A percentile compares a stretch with the other conserved stretches of the same genome.
Evolutionary conservation across 805 yeast species (phyloP).

Genomic region (Millerago galiae): DNA sequence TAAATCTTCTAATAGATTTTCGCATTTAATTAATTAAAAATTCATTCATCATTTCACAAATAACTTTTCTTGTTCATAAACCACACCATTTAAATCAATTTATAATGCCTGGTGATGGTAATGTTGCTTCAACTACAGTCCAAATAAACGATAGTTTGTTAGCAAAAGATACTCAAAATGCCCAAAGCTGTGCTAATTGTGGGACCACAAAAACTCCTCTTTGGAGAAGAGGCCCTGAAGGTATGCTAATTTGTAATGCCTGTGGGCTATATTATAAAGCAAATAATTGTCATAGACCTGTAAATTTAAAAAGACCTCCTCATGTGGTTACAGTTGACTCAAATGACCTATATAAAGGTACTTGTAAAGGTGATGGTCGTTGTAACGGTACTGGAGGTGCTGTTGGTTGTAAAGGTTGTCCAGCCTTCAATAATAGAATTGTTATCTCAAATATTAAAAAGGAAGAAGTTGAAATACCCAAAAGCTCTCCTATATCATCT

Average conservation of each 20-base stretch:
- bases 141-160: no score
- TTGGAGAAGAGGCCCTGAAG: constrained; percentile 89
- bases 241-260: constrained; percentile 89
- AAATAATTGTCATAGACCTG: constrained; percentile 88
- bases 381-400: constrained; percentile 89
- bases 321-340: constrained; percentile 80
- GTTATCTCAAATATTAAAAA: constrained; percentile 24
- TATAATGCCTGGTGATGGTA: no score
- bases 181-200: constrained; percentile 67
- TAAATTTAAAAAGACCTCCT: constrained; percentile 65
- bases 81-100: neutral
- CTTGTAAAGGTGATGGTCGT: constrained; percentile 36
- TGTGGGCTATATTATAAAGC: constrained; percentile 87
- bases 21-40: no score
- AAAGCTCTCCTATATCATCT: neutral
- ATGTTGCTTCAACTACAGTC: no score
- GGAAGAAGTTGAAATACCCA: constrained; percentile 5
- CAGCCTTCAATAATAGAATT: constrained; percentile 71
- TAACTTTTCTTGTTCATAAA: no score
- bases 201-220: constrained; percentile 84
- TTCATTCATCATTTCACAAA: no score
- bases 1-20: no score
- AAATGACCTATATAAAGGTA: constrained; percentile 19
- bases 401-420: constrained; percentile 74
- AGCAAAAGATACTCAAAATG: neutral